These are phyloP conservation scores for Ananas comosus DNA, from an alignment of 176 grass and related monocot species.

Conservation along the genomic window DNA sequence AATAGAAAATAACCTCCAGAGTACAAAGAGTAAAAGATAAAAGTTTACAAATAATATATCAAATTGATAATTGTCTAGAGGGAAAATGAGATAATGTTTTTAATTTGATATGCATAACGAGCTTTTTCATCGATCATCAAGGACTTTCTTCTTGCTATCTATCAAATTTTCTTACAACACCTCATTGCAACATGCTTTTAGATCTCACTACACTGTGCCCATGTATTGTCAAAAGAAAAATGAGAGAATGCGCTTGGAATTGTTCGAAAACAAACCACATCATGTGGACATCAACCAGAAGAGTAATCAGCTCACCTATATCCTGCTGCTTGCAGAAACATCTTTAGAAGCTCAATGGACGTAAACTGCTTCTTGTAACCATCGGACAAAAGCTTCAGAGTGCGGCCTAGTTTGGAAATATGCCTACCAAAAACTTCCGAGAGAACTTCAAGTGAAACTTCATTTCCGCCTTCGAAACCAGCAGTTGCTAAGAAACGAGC, in stretches of 20 bases:
- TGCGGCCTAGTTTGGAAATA: constrained; percentile 60
- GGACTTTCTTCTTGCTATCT: neutral
- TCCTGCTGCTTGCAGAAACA: constrained; percentile 86
- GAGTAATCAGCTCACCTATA: constrained; percentile 43
- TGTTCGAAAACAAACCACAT: constrained; percentile 9
- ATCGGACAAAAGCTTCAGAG: constrained; percentile 73
- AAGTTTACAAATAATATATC: too few relatives aligned
- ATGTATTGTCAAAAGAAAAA: constrained; percentile 2
- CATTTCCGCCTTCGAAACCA: constrained; percentile 60
- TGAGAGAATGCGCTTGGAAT: neutral
- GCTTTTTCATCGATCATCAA: neutral
- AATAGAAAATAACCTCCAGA: too few relatives aligned
- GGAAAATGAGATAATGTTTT: too few relatives aligned
- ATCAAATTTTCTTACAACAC: neutral
- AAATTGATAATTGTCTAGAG: too few relatives aligned
- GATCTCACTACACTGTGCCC: neutral
- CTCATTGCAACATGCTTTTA: neutral
- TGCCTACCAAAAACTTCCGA: constrained; percentile 69
- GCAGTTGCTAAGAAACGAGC: constrained; percentile 36
- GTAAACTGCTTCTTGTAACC: constrained; percentile 89
- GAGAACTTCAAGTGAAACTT: constrained; percentile 61
- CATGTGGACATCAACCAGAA: constrained; percentile 1
- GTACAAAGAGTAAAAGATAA: too few relatives aligned
- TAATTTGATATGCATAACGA: neutral
- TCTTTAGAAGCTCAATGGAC: constrained; percentile 83